phyloP scores from a whole-genome alignment of 2,329 filamentous ascomycete genomes.

The Penicillium griseofulvum region DNA sequence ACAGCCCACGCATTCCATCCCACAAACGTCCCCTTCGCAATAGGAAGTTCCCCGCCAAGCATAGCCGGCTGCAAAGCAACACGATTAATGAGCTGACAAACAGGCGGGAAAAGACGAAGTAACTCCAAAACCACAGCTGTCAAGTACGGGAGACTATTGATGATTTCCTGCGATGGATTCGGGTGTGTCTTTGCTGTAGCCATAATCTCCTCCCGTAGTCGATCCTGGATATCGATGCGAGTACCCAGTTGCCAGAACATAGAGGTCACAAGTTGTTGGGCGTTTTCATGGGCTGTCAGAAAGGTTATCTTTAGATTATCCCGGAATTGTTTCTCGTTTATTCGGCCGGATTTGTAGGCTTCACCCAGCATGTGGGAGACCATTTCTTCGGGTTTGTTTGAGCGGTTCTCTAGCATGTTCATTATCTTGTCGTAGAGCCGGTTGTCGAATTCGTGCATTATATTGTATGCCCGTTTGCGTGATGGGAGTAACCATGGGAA shows the following conservation, averaged over 20 bases:
- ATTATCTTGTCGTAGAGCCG: slow-evolving; percentile 15
- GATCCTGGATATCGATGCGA: slow-evolving; percentile 32
- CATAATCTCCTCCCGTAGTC: slow-evolving; percentile 33
- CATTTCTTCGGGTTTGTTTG: slow-evolving; percentile 11
- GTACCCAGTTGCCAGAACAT: slow-evolving; percentile 40
- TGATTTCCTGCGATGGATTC: slow-evolving; percentile 20
- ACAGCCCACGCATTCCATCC: slow-evolving; percentile 45
- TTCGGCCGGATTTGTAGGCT: slow-evolving; percentile 23
- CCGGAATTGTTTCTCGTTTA: slow-evolving; percentile 40
- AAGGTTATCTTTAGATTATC: slow-evolving; percentile 44
- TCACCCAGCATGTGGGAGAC: slow-evolving; percentile 23
- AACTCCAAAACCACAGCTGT: slow-evolving; percentile 48
- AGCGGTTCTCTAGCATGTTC: not conserved
- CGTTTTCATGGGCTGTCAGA: slow-evolving; percentile 46
- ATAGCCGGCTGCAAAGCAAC: slow-evolving; percentile 31
- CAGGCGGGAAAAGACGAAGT: slow-evolving; percentile 51
- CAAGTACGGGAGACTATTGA: slow-evolving; percentile 44
- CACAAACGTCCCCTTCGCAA: slow-evolving; percentile 40
- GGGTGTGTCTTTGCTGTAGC: not conserved
- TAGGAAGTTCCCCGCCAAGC: slow-evolving; percentile 27
- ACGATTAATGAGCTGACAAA: slow-evolving; percentile 52
- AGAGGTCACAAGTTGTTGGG: slow-evolving; percentile 39
- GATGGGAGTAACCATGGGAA: slow-evolving; percentile 21
- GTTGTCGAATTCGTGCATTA: slow-evolving; percentile 28
- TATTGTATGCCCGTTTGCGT: slow-evolving; percentile 21